Base-by-base conservation (phyloP, 148 eudicot genomes). In the Chenopodium berlandieri region DNA sequence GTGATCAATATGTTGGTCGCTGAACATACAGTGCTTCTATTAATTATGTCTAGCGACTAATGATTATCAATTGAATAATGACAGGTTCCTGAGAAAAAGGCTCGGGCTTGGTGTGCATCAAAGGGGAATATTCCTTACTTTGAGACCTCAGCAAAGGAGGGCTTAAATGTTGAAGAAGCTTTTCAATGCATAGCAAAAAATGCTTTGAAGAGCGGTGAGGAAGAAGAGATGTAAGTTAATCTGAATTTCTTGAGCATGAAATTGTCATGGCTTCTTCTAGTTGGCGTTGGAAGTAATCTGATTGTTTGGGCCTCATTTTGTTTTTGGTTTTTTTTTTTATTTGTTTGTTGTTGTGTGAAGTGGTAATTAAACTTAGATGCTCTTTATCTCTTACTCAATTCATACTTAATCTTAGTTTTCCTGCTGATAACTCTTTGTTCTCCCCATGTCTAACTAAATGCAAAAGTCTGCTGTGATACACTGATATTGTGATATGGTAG, bases 131-230 rank as follows among this genome's bases (percentile, higher is more conserved):
- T 95, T 85, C 97, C 98, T 68, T 95, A 95, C 88, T 95, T 93
- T 74, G 98, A 95, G 84, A 93, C 98, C 81, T 93, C 98, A 63
- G 98, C 98, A 17, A 95, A 95, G 84, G 98, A 93, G 77, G 98
- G 96, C 14, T 83, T 81, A 44, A 93, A 95, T 83, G 98, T 95
- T 44, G 96, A 95, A 86, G 98, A 93, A 87, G 98, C 98, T 82
- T 95, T 95, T 85, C 96, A 93, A 75, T 86, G 89, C 92, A 95
- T 95, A 81, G 97, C 97, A 34, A 95, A 89, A 82, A 88, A 95
- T 89, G 98, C 98, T 58, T 77, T 93, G 73, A 85, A 89, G 84
- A 95, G 94, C 75, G 98, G 94, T 48, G 96, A 92, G 82, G 96
- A 95, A 81, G 98, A 95, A 85, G 98, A 95, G 85, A 86, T 95